Evolutionary conservation across 805 yeast species (phyloP).

Genomic region (Kazachstania taianensis): DNA sequence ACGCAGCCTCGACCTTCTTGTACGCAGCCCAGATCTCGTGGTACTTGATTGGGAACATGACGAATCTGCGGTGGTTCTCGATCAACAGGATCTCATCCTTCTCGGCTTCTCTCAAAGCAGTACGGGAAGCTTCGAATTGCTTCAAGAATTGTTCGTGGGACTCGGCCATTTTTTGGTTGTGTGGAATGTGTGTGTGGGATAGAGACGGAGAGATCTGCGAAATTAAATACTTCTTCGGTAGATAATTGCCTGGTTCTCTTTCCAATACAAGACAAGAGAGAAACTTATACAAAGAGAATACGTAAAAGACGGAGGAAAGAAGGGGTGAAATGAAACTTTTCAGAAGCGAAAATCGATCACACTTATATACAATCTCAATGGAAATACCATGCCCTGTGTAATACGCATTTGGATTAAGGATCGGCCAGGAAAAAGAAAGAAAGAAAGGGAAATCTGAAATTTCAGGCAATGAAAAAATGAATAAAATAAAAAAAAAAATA

Average conservation of each 20-base stretch:
- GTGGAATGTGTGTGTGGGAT: not conserved
- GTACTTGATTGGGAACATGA: constrained; percentile 90
- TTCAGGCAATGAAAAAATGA: not conserved
- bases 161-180: constrained; percentile 6
- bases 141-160: constrained; percentile 46
- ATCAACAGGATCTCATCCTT: constrained; percentile 77
- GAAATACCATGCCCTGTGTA: too few relatives aligned
- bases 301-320: not conserved
- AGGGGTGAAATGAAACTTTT: not conserved
- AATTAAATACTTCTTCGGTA: too few relatives aligned
- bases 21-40: constrained; percentile 98
- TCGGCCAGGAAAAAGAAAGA: not conserved
- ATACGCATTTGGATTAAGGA: too few relatives aligned
- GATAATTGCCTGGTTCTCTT: too few relatives aligned
- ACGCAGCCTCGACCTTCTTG: constrained; percentile 96
- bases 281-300: too few relatives aligned
- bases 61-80: constrained; percentile 86
- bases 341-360: not conserved
- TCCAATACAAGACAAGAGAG: too few relatives aligned
- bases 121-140: constrained; percentile 56
- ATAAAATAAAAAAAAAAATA: not conserved
- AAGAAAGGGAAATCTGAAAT: not conserved
- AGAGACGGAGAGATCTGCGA: too few relatives aligned
- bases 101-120: constrained; percentile 57
- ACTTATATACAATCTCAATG: not conserved